A percentile compares a stretch with the other conserved stretches of the same genome.
phyloP scores from a whole-genome alignment of 1,139 yeast species.

The Ogataea hybrid region DNA sequence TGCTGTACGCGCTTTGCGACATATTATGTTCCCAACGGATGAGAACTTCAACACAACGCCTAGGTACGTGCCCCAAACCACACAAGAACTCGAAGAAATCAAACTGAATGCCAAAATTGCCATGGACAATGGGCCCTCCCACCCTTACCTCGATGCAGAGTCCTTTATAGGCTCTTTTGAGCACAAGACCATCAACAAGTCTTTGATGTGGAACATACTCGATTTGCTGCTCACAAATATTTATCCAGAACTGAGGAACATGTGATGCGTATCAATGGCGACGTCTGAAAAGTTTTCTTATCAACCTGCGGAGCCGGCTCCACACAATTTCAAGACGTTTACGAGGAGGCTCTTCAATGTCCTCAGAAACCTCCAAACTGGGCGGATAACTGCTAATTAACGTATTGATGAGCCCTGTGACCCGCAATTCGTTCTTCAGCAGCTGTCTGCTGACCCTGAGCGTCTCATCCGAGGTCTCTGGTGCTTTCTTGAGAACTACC shows the following conservation, averaged over 20 bases:
- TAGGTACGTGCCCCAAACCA: slow-evolving; percentile 27
- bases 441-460: slow-evolving; percentile 1
- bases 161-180: slow-evolving; percentile 36
- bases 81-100: slow-evolving; percentile 23
- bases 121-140: slow-evolving; percentile 10
- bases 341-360: neutral
- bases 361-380: slow-evolving; percentile 1
- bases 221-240: slow-evolving; percentile 37
- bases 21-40: slow-evolving; percentile 29
- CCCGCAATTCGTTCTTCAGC: slow-evolving; percentile 2
- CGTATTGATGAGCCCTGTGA: slow-evolving; percentile 2
- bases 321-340: neutral
- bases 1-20: slow-evolving; percentile 20
- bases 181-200: slow-evolving; percentile 39
- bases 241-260: slow-evolving; percentile 37
- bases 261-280: neutral
- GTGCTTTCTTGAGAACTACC: slow-evolving; percentile 6
- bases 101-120: slow-evolving; percentile 14
- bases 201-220: slow-evolving; percentile 37
- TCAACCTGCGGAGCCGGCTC: neutral
- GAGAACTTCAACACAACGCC: slow-evolving; percentile 25
- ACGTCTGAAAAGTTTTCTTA: slow-evolving; percentile 1
- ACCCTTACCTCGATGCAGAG: slow-evolving; percentile 13
- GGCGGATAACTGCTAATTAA: slow-evolving; percentile 9
- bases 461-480: slow-evolving; percentile 4